These are phyloP conservation scores for Leishmania arabica DNA, from an alignment of 208 protist genomes.

Conservation along the genomic window DNA sequence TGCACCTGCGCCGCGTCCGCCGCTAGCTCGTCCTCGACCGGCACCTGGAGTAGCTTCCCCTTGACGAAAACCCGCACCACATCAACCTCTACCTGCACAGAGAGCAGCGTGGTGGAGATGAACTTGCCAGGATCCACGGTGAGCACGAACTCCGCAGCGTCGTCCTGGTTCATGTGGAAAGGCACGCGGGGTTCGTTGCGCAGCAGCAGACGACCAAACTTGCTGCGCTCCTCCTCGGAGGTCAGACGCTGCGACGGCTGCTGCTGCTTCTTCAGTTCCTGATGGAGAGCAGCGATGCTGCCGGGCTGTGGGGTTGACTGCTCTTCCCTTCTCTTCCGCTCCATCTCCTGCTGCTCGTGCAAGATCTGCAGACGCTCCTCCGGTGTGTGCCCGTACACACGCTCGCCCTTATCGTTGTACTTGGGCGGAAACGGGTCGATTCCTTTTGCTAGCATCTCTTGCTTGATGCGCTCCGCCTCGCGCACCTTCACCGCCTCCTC, in stretches of 20 bases:
- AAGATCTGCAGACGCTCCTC: constrained; percentile 91
- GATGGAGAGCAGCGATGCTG: constrained; percentile 60
- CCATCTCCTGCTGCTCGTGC: constrained; percentile 78
- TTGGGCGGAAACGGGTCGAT: constrained; percentile 80
- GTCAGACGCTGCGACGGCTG: constrained; percentile 57
- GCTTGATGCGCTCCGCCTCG: constrained; percentile 72
- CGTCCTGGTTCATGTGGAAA: constrained; percentile 87
- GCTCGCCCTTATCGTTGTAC: constrained; percentile 91
- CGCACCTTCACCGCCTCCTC: constrained; percentile 51
- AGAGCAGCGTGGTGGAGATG: constrained; percentile 93
- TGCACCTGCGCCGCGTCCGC: constrained; percentile 66
- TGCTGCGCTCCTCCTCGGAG: constrained; percentile 85
- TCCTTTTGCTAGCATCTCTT: constrained; percentile 67
- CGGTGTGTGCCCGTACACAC: constrained; percentile 88
- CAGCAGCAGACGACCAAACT: constrained; percentile 90
- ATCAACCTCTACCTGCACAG: constrained; percentile 93
- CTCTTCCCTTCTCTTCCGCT: constrained; percentile 43
- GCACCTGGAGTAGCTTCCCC: constrained; percentile 94
- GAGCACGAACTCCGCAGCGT: constrained; percentile 64
- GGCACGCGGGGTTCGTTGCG: constrained; percentile 92
- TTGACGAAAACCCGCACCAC: constrained; percentile 92
- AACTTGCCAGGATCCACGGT: constrained; percentile 92
- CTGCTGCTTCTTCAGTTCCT: constrained; percentile 58
- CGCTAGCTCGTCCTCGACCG: constrained; percentile 82
- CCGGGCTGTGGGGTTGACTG: constrained; percentile 38